Conservation (phyloP, 2,329 filamentous ascomycete species). For the Cladophialophora bantiana region DNA sequence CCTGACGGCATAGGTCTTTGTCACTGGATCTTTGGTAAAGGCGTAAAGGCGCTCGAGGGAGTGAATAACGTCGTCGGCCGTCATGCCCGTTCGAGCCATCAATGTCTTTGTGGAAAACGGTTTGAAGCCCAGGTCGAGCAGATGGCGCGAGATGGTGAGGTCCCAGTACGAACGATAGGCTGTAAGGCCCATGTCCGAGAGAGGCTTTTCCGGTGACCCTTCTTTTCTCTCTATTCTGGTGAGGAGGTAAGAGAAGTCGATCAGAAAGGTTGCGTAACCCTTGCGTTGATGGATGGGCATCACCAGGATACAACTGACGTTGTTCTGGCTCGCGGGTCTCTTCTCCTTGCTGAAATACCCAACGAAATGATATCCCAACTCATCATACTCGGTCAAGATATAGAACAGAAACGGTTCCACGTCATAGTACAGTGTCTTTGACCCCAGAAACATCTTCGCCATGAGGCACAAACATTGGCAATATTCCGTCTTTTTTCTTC, state of each 20-base stretch:
- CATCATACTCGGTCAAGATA: constrained; percentile 90
- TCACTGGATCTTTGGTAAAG: constrained; percentile 86
- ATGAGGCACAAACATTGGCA: constrained; percentile 94
- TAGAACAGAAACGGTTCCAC: constrained; percentile 99
- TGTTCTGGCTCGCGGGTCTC: constrained; percentile 90
- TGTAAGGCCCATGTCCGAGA: constrained; percentile 97
- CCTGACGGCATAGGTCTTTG: constrained; percentile 86
- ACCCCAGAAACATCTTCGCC: constrained; percentile 95
- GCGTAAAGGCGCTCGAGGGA: constrained; percentile 89
- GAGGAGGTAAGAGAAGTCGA: constrained; percentile 97
- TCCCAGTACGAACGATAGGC: constrained; percentile 99
- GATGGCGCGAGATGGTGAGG: constrained; percentile 81
- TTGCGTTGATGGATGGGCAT: constrained; percentile 96
- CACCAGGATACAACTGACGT: constrained; percentile 96
- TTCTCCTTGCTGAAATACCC: constrained; percentile 99
- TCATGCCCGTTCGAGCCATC: constrained; percentile 83
- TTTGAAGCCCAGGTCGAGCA: constrained; percentile 63
- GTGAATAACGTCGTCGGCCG: constrained; percentile 93
- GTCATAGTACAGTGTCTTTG: constrained; percentile 98
- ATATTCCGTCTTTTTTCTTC: constrained; percentile 90
- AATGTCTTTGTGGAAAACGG: constrained; percentile 62
- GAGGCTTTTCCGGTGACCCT: constrained; percentile 93
- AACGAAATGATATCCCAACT: constrained; percentile 92
- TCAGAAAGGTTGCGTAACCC: constrained; percentile 93
- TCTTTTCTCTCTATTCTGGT: constrained; percentile 93